Evolutionary conservation across 208 protist genomes (phyloP).

Genomic region (Angomonas desouzai): DNA sequence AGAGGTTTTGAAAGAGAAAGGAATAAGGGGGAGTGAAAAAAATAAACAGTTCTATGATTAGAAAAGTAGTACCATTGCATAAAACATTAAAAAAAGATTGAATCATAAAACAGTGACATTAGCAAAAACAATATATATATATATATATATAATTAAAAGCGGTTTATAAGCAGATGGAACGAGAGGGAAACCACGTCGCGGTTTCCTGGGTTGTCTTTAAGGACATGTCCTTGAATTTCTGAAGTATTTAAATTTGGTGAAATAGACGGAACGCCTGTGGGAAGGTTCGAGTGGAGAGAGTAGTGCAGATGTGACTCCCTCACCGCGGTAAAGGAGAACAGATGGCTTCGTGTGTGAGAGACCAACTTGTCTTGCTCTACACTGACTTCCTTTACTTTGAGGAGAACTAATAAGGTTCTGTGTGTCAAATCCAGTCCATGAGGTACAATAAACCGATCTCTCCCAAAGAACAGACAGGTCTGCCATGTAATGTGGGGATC

Average conservation of each 20-base stretch:
- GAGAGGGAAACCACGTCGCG: not conserved
- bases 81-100: too few species aligned
- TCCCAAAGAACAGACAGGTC: not conserved
- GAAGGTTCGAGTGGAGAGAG: not conserved
- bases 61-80: too few species aligned
- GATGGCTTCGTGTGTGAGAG: not conserved
- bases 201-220: not conserved
- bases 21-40: not conserved
- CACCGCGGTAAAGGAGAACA: not conserved
- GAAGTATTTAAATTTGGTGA: not conserved
- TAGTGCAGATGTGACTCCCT: not conserved
- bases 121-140: slow-evolving; percentile 4
- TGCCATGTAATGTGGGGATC: not conserved
- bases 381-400: not conserved
- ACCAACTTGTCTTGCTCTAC: not conserved
- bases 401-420: not conserved
- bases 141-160: not conserved
- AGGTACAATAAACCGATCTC: not conserved
- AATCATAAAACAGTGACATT: not conserved
- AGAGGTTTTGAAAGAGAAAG: not conserved
- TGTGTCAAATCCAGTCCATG: not conserved
- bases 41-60: too few species aligned
- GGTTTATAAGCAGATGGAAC: not conserved
- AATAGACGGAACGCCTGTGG: not conserved
- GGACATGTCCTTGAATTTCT: not conserved